Conservation (phyloP, 1,139 yeast genomes). For the Debaryomyces subglobosus region DNA sequence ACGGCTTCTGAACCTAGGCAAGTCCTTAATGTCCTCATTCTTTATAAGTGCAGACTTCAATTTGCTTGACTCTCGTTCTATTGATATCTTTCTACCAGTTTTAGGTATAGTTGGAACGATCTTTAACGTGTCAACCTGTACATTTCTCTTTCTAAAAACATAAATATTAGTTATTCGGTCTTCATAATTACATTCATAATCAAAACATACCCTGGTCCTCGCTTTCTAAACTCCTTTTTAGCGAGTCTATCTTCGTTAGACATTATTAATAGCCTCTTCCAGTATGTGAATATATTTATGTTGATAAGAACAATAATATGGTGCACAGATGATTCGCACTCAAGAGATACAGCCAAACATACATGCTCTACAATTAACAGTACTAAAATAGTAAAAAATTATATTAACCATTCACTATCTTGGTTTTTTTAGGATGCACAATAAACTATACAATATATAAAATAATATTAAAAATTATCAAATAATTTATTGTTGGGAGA, state of each 20-base stretch:
- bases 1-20: constrained; percentile 26
- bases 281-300: neutral
- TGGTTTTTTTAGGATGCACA: constrained; percentile 2
- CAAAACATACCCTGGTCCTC: constrained; percentile 48
- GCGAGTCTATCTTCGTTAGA: constrained; percentile 20
- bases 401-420: constrained; percentile 8
- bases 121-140: constrained; percentile 15
- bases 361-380: neutral
- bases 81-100: constrained; percentile 5
- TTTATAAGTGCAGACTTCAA: constrained; percentile 31
- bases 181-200: neutral
- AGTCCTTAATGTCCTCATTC: constrained; percentile 24
- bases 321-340: neutral
- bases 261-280: constrained; percentile 3
- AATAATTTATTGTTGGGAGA: constrained; percentile 75
- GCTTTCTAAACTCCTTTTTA: constrained; percentile 31
- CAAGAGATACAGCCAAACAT: neutral
- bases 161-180: constrained; percentile 14
- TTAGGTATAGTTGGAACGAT: constrained; percentile 12
- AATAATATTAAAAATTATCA: constrained; percentile 5
- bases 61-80: constrained; percentile 12
- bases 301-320: neutral
- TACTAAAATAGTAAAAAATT: constrained; percentile 4
- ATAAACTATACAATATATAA: constrained; percentile 8
- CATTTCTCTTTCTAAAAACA: constrained; percentile 17